These are phyloP conservation scores for Beauveria bassiana DNA, from an alignment of 2,329 filamentous ascomycete genomes.

Conservation along the genomic window DNA sequence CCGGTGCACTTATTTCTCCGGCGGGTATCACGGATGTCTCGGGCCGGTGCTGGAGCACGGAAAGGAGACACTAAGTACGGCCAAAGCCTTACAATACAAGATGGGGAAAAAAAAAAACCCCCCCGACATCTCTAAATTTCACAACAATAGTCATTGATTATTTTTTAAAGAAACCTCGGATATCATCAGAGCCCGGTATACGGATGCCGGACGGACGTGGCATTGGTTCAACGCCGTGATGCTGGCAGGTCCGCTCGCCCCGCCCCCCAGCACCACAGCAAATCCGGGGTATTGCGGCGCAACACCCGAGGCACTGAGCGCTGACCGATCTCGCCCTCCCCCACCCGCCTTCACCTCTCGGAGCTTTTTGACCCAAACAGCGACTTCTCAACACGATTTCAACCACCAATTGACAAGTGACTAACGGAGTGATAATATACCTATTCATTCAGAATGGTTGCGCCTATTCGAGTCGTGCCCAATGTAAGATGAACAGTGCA, in stretches of 20 bases:
- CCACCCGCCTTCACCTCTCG: background rate
- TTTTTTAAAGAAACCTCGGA: too few relatives aligned
- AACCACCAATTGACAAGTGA: background rate
- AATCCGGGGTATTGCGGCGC: constrained; percentile 9
- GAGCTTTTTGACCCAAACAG: background rate
- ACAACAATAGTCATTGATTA: too few relatives aligned
- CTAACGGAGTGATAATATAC: too few relatives aligned
- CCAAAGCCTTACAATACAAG: background rate
- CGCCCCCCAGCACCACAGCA: background rate
- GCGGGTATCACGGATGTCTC: constrained; percentile 4
- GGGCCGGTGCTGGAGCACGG: background rate
- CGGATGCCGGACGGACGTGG: background rate
- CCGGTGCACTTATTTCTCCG: background rate
- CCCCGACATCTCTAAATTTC: too few relatives aligned
- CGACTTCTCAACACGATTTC: background rate
- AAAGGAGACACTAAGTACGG: background rate
- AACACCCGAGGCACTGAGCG: constrained; percentile 7
- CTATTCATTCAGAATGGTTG: background rate
- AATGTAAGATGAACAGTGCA: constrained; percentile 23
- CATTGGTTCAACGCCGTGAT: background rate
- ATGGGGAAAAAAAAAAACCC: too few relatives aligned
- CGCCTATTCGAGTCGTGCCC: constrained; percentile 25
- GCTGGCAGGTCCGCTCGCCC: background rate
- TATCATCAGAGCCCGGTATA: background rate
- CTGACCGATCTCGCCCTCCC: background rate